Evolutionary conservation across 2,329 filamentous ascomycete genomes (phyloP).

Genomic region (Colletotrichum sp.): DNA sequence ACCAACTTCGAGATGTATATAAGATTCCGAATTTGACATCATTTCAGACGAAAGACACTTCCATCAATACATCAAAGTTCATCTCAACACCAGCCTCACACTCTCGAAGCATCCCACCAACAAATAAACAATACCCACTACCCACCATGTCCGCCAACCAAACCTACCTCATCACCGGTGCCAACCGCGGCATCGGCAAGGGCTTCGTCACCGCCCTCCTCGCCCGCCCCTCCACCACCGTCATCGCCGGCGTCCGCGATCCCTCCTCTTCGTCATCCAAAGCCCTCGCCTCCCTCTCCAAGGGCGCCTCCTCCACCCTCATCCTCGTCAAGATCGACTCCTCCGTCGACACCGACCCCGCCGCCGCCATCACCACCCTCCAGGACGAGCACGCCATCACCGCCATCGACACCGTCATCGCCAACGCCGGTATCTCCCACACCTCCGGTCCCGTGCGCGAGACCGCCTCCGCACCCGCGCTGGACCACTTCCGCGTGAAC

Average conservation of each 20-base stretch:
- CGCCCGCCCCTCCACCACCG: slow-evolving; percentile 28
- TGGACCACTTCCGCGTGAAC: slow-evolving; percentile 45
- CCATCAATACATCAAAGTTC: not conserved
- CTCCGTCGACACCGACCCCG: slow-evolving; percentile 34
- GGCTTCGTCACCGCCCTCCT: slow-evolving; percentile 4
- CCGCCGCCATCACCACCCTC: slow-evolving; percentile 34
- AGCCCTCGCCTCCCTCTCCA: slow-evolving; percentile 40
- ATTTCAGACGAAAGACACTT: not conserved
- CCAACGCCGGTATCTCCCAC: slow-evolving; percentile 51
- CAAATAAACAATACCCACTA: accelerated
- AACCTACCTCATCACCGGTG: slow-evolving; percentile 39
- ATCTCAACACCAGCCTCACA: not conserved
- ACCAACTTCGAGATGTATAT: not conserved
- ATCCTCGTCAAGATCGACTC: slow-evolving; percentile 49
- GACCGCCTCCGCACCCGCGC: slow-evolving; percentile 31
- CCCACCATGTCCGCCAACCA: slow-evolving; percentile 33
- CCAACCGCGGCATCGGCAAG: slow-evolving; percentile 14
- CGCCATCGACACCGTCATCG: slow-evolving; percentile 55
- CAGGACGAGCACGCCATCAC: slow-evolving; percentile 35
- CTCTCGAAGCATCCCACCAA: not conserved
- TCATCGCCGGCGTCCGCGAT: slow-evolving; percentile 45
- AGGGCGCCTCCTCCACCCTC: slow-evolving; percentile 36
- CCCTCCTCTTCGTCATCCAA: slow-evolving; percentile 27
- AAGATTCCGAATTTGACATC: accelerated
- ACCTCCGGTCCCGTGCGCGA: slow-evolving; percentile 14